Base-by-base conservation (phyloP, 176 grass and related monocot genomes). In the Aegilops bicornis region DNA sequence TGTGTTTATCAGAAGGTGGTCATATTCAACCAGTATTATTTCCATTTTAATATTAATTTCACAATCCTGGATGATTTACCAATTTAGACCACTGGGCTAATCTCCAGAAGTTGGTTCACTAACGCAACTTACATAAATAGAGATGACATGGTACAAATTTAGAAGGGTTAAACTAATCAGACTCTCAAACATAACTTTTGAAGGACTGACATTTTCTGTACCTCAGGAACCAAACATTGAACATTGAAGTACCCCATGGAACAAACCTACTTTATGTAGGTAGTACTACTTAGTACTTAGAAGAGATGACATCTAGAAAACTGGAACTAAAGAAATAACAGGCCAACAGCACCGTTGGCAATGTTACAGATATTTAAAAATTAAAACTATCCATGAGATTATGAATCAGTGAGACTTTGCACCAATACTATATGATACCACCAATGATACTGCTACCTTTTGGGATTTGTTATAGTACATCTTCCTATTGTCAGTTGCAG, bases 401-500 rank as follows among this genome's bases (percentile, higher is more conserved):
- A 73, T 30, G 25, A 85, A 58, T 42, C 27, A 74, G 14, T 17
- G 20, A 87, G 1, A 76, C 10, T 86, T 70, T 45, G 67, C 20
- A 43, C 43, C 78, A 69, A 29, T 29, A 83, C 77, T 27, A 85
- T 22, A 60, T 72, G 79, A 60, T 48, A 74, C 25, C 17, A 79
- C 20, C 79, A 13, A 69, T 35, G n/a, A 31, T 31, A 59, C 30
- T 27, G 61, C 47, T 47, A 96, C 97, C 91, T 96, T 98, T 82
- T 96, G 92, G 47, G 79, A 78, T 90, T 98, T 98, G 78, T 87
- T 88, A 73, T 92, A 86, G 84, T 90, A 96, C 87, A 94, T 74
- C 86, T 98, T 98, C 82, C 90, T 91, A 71, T 92, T 95, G 62
- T 98, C 97, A 50, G 62, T 84, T 27, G 92, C 90, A 89, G 94